A percentile compares a stretch with the other conserved stretches of the same genome.
phyloP scores from a whole-genome alignment of 768 basidiomycete species.

The Pisolithus tinctorius region DNA sequence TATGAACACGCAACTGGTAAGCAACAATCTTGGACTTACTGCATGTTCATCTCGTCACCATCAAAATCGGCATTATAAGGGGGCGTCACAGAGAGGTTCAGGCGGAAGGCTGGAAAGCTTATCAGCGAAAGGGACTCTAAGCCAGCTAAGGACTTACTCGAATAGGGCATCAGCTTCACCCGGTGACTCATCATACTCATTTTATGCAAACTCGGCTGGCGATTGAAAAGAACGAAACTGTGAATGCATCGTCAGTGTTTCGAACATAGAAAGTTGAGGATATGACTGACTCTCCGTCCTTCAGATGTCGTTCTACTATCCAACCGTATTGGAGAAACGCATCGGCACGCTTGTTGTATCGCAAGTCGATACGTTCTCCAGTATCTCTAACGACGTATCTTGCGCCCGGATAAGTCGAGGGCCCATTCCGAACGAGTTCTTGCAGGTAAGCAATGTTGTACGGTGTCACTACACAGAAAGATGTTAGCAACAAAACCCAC shows the following conservation, averaged over 20 bases:
- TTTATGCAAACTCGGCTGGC: slow-evolving; percentile 96
- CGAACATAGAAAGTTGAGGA: not conserved
- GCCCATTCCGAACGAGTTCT: slow-evolving; percentile 91
- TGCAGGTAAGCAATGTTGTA: slow-evolving; percentile 95
- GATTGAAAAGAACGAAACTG: slow-evolving; percentile 93
- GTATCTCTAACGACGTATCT: slow-evolving; percentile 96
- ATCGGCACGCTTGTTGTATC: slow-evolving; percentile 94
- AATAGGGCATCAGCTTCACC: slow-evolving; percentile 95
- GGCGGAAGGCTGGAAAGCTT: slow-evolving; percentile 69
- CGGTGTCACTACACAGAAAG: slow-evolving; percentile 66
- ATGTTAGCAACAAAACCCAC: slow-evolving; percentile 4
- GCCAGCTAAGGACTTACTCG: slow-evolving; percentile 54
- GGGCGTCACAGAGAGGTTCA: slow-evolving; percentile 96
- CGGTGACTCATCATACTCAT: slow-evolving; percentile 99
- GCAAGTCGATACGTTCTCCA: slow-evolving; percentile 92
- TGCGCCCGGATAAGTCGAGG: slow-evolving; percentile 91
- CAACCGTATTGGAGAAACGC: slow-evolving; percentile 96
- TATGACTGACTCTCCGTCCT: slow-evolving; percentile 91
- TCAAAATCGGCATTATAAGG: slow-evolving; percentile 99
- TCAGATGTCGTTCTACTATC: slow-evolving; percentile 96
- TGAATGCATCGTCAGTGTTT: not conserved
- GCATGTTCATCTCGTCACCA: slow-evolving; percentile 99
- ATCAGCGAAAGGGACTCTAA: slow-evolving; percentile 15
- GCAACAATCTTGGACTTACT: slow-evolving; percentile 51
- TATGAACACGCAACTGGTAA: slow-evolving; percentile 5